Conservation (phyloP, 192 early-diverging fungal genomes). For the Backusella psychrophila region DNA sequence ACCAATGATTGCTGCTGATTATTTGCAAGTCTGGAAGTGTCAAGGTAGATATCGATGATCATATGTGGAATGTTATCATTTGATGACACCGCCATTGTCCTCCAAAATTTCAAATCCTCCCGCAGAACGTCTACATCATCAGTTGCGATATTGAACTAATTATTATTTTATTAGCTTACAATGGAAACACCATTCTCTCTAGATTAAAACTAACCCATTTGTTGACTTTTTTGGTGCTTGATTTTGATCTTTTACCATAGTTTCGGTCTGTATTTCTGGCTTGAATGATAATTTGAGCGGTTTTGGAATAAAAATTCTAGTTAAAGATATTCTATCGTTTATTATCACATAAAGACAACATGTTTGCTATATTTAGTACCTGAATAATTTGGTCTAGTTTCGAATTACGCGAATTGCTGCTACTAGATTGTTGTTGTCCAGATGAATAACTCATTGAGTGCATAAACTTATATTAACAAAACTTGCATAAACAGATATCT, state of each 20-base stretch:
- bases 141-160: conserved; percentile 80
- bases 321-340: background rate
- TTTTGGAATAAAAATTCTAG: conserved; percentile 76
- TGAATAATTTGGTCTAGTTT: conserved; percentile 60
- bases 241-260: conserved; percentile 13
- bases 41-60: conserved; percentile 81
- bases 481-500: background rate
- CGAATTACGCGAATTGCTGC: conserved; percentile 37
- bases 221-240: conserved; percentile 47
- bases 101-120: conserved; percentile 81
- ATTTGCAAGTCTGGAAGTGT: conserved; percentile 53
- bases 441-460: conserved; percentile 4
- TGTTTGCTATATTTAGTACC: conserved; percentile 19
- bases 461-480: background rate
- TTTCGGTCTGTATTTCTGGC: conserved; percentile 48
- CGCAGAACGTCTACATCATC: conserved; percentile 75
- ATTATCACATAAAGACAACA: background rate
- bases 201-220: conserved; percentile 52
- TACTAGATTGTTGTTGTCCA: conserved; percentile 4
- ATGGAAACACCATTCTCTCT: background rate
- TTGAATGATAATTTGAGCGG: conserved; percentile 70
- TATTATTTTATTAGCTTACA: background rate
- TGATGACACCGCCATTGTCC: conserved; percentile 47
- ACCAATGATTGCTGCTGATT: conserved; percentile 1
- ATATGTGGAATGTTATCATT: conserved; percentile 60